These are phyloP conservation scores for Abelmoschus esculentus DNA, from an alignment of 345 rosid genomes.

Conservation along the genomic window DNA sequence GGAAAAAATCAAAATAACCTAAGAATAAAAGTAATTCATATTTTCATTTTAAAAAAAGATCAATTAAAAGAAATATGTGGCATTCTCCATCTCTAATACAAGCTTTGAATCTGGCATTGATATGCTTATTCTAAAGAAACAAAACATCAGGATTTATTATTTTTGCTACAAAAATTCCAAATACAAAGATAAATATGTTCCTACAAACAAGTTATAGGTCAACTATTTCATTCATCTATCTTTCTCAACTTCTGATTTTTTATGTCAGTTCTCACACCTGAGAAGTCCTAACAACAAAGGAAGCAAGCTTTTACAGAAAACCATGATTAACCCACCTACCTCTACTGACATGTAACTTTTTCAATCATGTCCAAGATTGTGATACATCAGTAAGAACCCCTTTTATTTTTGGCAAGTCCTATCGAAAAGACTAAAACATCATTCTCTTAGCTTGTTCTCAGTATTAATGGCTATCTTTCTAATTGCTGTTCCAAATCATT, in stretches of 20 bases:
- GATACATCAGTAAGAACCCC: not conserved
- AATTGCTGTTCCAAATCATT: not conserved
- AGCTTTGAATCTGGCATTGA: not conserved
- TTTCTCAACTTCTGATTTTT: not conserved
- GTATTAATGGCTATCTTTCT: not conserved
- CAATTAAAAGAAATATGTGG: not conserved
- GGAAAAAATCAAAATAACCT: not conserved
- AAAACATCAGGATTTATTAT: not conserved
- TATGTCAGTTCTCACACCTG: not conserved
- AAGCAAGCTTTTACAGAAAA: not conserved
- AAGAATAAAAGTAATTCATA: not conserved
- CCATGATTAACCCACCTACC: not conserved
- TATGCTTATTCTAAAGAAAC: not conserved
- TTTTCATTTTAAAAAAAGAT: not conserved
- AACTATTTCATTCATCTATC: not conserved
- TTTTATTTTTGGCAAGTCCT: not conserved
- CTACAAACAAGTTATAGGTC: not conserved
- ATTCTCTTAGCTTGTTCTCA: not conserved
- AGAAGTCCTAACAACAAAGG: not conserved
- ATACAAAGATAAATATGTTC: not conserved
- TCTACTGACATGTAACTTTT: not conserved
- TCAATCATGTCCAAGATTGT: not conserved
- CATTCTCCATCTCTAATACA: not conserved
- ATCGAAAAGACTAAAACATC: not conserved
- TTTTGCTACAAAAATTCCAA: not conserved